Base-by-base conservation (phyloP, 176 grass and related monocot genomes). In the Dactylis glomerata region DNA sequence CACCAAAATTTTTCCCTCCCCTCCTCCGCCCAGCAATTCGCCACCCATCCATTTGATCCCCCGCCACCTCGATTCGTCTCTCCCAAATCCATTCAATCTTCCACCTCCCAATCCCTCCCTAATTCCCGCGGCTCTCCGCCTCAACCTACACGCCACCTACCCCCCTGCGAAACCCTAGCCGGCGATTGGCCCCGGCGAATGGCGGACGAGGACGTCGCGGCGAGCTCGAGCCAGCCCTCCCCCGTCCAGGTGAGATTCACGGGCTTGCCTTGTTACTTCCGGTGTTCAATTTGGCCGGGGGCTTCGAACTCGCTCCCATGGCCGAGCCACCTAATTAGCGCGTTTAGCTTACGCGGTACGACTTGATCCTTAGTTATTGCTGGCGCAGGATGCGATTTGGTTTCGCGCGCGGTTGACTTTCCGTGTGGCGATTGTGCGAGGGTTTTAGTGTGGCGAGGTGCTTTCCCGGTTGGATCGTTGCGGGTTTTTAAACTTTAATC, bases 81-180 rank as follows among this genome's bases (percentile, higher is more conserved):
- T 26, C 50, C 34, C 40, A 14, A 42, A 28, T 26, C 74, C 22
- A 54, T 27, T 23, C 82, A 65, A 76, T 6, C 49, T 76, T 27
- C 49, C 76, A 12, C 12, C 45, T 10, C 28, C 8, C 47, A 20
- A 61, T 22, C 33, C 13, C 17, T 17, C 79, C 50, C 59, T 5
- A 70, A 77, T 83, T 64, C 56, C 77, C 52, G 13, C 63, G 27
- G 40, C 56, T 52, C 54, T 24, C 24, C 37, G 40, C 36, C 23
- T 44, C 15, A 40, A 13, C 51, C 84, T 16, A 33, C 65, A 16
- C 57, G 34, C 83, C 17, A 90, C 80, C 88, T n/a, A 50, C 80
- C 64, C 11, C 70, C 52, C 55, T 37, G 83, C 79, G 42, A 69
- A 90, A 90, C 88, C 88, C 84, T 83, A 90, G 59, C 23, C 69